Base-by-base conservation (phyloP, 2,329 filamentous ascomycete genomes). In the Aspergillus quadricinctus region DNA sequence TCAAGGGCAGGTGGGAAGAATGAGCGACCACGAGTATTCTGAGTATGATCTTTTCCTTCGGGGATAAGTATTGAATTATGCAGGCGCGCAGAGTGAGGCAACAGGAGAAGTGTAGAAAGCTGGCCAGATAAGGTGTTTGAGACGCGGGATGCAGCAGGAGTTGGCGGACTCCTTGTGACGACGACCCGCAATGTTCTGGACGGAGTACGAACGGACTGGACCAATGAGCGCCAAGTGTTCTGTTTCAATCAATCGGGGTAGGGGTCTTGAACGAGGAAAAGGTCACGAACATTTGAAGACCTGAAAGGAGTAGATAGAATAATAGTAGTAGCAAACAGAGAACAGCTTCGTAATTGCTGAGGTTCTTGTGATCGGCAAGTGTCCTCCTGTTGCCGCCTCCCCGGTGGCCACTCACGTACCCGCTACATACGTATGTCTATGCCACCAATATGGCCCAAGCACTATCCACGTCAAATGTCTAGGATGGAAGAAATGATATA, bases 111-210 rank as follows among this genome's bases (percentile, higher is more conserved):
- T 5, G 49, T 35, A 31, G 23, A 40, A 37, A 50, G 29, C 35
- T 25, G 41, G 28, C 27, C 21, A 27, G 27, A n/a, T 25, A 43
- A 52, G 56, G 48, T 41, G 48, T 45, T 52, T 41, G 54, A 17
- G 53, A 51, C 43, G 54, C 52, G 57, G 54, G 57, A 61, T 54
- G 53, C 45, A 56, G 58, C 45, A 60, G 25, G 31, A 53, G 48
- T 48, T 25, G 14, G 31, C 48, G 50, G 50, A 49, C 54, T 57
- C 56, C 51, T 60, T 37, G 48, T 56, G 60, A 62, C 56, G 56
- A 59, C 56, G 60, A 60, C 60, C 59, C 57, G 37, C 59, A 31
- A 48, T 49, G 27, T 51, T 57, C 29, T 23, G 21, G 43, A 46
- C 27, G 43, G 43, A n/a, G 43, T 46, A 46, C 23, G 43, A 23